These are phyloP conservation scores for Phytopythium boreale DNA, from an alignment of 352 stramenopile species.

Conservation along the genomic window DNA sequence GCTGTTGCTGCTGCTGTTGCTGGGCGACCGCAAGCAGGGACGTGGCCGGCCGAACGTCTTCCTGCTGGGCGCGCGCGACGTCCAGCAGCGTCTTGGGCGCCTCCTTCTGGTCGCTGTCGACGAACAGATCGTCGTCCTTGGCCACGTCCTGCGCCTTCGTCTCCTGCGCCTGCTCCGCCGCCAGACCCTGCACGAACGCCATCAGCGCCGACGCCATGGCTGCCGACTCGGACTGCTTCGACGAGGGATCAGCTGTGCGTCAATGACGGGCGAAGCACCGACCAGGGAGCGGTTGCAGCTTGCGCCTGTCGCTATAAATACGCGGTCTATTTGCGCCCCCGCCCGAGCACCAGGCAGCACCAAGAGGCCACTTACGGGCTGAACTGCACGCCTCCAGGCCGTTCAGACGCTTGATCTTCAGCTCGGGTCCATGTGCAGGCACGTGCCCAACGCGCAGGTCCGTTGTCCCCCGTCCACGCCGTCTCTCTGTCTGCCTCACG, in stretches of 20 bases:
- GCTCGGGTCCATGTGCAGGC: slow-evolving; percentile 37
- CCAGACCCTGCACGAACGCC: slow-evolving; percentile 34
- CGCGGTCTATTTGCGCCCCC: neutral
- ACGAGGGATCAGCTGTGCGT: too few species aligned
- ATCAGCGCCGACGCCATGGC: slow-evolving; percentile 36
- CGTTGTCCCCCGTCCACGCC: neutral
- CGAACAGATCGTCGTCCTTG: slow-evolving; percentile 29
- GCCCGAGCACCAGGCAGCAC: neutral
- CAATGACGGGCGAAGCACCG: too few species aligned
- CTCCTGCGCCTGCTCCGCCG: slow-evolving; percentile 21
- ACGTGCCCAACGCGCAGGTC: slow-evolving; percentile 37
- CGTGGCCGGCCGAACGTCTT: neutral
- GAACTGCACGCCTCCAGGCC: too few species aligned
- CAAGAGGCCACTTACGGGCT: neutral
- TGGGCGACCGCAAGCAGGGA: slow-evolving; percentile 32
- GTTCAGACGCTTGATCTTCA: neutral
- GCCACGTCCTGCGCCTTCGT: neutral
- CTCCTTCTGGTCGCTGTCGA: slow-evolving; percentile 23
- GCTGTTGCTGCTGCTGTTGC: slow-evolving; percentile 1
- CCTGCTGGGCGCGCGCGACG: slow-evolving; percentile 13
- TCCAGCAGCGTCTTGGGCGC: slow-evolving; percentile 17
- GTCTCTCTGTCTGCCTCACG: neutral
- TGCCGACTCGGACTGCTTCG: neutral
- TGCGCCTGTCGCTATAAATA: neutral
- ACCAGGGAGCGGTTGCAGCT: neutral